Percentiles rank a stretch among this genome's conserved stretches.
Evolutionary conservation across 2,329 filamentous ascomycete genomes (phyloP).

Genomic region (Aspergillus sp.): DNA sequence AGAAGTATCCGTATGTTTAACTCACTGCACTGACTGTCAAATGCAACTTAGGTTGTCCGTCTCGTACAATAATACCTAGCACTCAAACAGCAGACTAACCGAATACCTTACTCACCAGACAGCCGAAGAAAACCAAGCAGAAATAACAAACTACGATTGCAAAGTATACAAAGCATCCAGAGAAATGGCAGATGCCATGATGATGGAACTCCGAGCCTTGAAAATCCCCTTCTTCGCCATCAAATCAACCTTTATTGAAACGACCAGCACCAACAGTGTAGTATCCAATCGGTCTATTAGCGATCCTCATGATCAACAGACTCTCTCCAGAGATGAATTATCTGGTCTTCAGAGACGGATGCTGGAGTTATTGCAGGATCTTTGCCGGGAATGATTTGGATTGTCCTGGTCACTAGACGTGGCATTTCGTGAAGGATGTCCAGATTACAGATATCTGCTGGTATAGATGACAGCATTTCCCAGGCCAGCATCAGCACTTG

Average conservation of each 20-base stretch:
- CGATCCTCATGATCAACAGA: conserved; percentile 7
- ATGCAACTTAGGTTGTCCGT: not conserved
- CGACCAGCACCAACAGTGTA: not conserved
- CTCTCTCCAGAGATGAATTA: conserved; percentile 39
- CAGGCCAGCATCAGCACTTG: too few species aligned
- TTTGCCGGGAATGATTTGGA: conserved; percentile 35
- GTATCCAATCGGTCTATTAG: too few species aligned
- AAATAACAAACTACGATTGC: conserved; percentile 55
- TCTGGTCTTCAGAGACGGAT: conserved; percentile 43
- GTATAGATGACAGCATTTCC: too few species aligned
- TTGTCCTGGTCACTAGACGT: too few species aligned
- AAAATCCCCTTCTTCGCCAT: conserved; percentile 60
- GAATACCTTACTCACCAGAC: conserved; percentile 23
- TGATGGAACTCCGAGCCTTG: conserved; percentile 50
- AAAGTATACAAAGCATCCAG: conserved; percentile 59
- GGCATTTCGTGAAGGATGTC: too few species aligned
- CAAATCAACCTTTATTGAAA: conserved; percentile 38
- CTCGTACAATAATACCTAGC: not conserved
- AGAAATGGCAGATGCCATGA: conserved; percentile 57
- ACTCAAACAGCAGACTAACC: not conserved
- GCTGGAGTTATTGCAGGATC: conserved; percentile 48
- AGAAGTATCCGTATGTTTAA: conserved; percentile 24
- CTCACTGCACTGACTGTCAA: too few species aligned
- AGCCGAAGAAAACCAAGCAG: conserved; percentile 46
- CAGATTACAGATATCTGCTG: too few species aligned